These are phyloP conservation scores for Pseudotulostoma volvatum DNA, from an alignment of 495 filamentous ascomycete genomes.

Conservation along the genomic window DNA sequence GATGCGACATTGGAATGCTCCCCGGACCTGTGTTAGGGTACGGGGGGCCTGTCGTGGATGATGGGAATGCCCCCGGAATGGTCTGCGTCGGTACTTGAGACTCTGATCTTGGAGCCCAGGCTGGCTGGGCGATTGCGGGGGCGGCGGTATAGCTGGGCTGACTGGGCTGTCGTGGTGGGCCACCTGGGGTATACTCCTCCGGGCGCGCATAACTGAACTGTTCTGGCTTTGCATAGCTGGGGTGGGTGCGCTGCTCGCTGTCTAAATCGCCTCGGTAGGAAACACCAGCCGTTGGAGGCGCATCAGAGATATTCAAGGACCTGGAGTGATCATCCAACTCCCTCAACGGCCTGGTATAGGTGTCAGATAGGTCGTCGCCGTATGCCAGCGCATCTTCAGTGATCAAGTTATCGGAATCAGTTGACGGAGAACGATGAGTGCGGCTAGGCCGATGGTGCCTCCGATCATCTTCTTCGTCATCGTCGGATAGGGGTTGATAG, in stretches of 20 bases:
- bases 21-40: slow-evolving; percentile 5
- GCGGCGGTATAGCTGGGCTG: slow-evolving; percentile 29
- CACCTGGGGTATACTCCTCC: slow-evolving; percentile 12
- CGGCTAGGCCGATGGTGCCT: slow-evolving; percentile 2
- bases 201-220: slow-evolving; percentile 35
- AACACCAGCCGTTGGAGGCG: background rate
- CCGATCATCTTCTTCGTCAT: background rate
- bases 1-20: slow-evolving; percentile 10
- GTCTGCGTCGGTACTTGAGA: too few species aligned
- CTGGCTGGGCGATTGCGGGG: slow-evolving; percentile 20
- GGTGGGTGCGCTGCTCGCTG: slow-evolving; percentile 13
- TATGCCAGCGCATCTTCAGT: background rate
- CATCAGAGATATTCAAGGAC: background rate
- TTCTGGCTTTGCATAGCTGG: slow-evolving; percentile 33
- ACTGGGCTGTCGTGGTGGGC: slow-evolving; percentile 19
- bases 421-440: background rate
- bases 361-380: background rate
- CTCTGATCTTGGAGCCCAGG: background rate
- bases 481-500: slow-evolving; percentile 3
- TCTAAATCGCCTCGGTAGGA: slow-evolving; percentile 4
- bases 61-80: slow-evolving; percentile 29
- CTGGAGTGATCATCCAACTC: too few species aligned
- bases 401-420: background rate
- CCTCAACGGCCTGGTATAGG: too few species aligned
- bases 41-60: slow-evolving; percentile 7